Percentiles rank a stretch among this genome's conserved stretches.
These are phyloP conservation scores for Rhamnella rubrinervis DNA, from an alignment of 331 rosid species.

Conservation along the genomic window DNA sequence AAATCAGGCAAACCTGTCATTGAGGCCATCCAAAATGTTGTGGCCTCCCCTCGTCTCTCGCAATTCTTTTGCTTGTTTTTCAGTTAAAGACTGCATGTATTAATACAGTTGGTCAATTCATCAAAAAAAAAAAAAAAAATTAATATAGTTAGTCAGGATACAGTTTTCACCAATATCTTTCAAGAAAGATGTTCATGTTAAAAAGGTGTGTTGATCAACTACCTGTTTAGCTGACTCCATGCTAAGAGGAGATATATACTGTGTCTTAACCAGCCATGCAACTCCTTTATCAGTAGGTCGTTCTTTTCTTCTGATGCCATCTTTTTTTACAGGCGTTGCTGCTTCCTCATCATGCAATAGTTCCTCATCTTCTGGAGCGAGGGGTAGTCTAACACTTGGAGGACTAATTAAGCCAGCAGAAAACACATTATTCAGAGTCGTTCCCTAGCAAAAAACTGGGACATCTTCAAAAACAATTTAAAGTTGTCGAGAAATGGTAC, in stretches of 20 bases:
- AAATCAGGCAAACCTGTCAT: conserved; percentile 54
- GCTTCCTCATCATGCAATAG: conserved; percentile 84
- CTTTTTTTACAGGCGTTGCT: conserved; percentile 71
- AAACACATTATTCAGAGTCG: conserved; percentile 28
- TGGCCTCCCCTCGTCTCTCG: conserved; percentile 88
- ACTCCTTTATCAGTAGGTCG: conserved; percentile 99
- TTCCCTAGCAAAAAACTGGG: conserved; percentile 16
- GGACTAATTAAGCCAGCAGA: conserved; percentile 55
- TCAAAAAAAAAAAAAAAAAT: no score
- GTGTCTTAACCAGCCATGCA: conserved; percentile 99
- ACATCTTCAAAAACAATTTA: conserved; percentile 17
- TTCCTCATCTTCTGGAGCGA: conserved; percentile 90
- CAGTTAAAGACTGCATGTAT: conserved; percentile 79
- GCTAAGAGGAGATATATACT: conserved; percentile 96
- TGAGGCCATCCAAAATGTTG: conserved; percentile 63
- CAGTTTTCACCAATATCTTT: conserved; percentile 2
- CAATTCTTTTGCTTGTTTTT: conserved; percentile 94
- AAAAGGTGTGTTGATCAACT: conserved; percentile 17
- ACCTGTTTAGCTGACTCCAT: conserved; percentile 94
- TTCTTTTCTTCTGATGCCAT: conserved; percentile 89
- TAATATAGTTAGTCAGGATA: conserved; percentile 18
- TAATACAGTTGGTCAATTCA: neutral
- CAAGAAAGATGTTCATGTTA: conserved; percentile 20
- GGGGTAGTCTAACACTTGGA: conserved; percentile 67
- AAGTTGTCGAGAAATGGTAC: conserved; percentile 46